phyloP scores from a whole-genome alignment of 768 basidiomycete species.

The Trametes coccinea region DNA sequence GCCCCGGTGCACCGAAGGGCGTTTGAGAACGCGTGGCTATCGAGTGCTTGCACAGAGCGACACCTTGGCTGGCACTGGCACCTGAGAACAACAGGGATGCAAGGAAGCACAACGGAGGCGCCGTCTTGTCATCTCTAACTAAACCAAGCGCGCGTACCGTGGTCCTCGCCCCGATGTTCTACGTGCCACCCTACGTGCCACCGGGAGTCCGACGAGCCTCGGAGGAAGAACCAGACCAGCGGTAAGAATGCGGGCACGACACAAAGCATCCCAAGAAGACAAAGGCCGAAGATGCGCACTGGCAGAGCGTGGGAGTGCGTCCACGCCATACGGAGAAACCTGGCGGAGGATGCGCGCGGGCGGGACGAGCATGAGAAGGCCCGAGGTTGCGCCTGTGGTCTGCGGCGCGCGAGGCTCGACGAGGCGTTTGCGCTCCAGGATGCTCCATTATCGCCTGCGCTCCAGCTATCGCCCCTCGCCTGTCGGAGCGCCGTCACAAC shows the following conservation, averaged over 20 bases:
- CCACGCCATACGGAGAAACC: conserved; percentile 11
- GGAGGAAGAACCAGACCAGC: neutral
- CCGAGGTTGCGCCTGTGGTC: conserved; percentile 18
- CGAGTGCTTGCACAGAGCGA: too few relatives aligned
- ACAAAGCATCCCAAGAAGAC: neutral
- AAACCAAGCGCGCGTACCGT: neutral
- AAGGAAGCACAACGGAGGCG: too few relatives aligned
- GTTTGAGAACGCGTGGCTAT: too few relatives aligned
- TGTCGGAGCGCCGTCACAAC: conserved; percentile 7
- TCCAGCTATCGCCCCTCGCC: neutral
- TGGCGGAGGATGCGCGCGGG: conserved; percentile 16
- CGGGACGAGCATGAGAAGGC: conserved; percentile 18
- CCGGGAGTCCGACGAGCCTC: neutral
- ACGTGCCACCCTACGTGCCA: neutral
- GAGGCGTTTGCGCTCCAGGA: neutral
- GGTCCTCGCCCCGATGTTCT: neutral
- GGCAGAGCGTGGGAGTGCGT: neutral
- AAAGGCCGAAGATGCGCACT: neutral
- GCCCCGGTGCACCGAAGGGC: too few relatives aligned
- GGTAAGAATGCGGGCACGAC: neutral
- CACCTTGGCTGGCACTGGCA: too few relatives aligned
- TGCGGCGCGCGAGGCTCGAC: neutral
- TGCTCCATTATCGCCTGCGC: neutral
- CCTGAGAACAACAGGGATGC: too few relatives aligned
- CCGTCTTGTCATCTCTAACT: neutral